These are phyloP conservation scores for Penicillium griseofulvum DNA, from an alignment of 2,329 filamentous ascomycete species.

Conservation along the genomic window DNA sequence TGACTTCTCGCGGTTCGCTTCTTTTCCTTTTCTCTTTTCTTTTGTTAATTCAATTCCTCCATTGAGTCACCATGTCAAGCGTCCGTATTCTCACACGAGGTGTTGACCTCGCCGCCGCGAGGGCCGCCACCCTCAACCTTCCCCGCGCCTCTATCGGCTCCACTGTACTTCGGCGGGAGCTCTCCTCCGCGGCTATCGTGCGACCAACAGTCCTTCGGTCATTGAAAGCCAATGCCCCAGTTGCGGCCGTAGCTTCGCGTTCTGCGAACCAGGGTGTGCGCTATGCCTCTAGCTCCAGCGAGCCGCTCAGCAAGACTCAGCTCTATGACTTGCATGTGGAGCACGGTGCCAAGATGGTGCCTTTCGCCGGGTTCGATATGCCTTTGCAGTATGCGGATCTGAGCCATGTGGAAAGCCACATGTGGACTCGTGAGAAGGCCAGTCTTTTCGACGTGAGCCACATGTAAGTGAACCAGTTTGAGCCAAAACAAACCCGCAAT, in stretches of 20 bases:
- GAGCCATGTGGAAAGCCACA: slow-evolving; percentile 79
- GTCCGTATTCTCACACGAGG: slow-evolving; percentile 31
- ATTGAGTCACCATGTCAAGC: slow-evolving; percentile 29
- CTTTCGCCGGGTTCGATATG: slow-evolving; percentile 93
- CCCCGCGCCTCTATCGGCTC: slow-evolving; percentile 35
- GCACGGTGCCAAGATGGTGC: slow-evolving; percentile 87
- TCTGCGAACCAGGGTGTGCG: slow-evolving; percentile 22
- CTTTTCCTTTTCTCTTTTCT: slow-evolving; percentile 9
- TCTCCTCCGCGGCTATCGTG: slow-evolving; percentile 28
- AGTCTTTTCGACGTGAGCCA: slow-evolving; percentile 95
- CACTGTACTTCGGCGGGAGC: slow-evolving; percentile 27
- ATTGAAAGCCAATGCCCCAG: slow-evolving; percentile 11
- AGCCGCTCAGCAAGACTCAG: slow-evolving; percentile 55
- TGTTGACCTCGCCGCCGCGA: slow-evolving; percentile 29
- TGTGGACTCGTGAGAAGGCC: slow-evolving; percentile 81
- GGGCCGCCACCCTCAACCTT: slow-evolving; percentile 24
- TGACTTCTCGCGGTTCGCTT: slow-evolving; percentile 12
- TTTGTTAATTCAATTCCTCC: slow-evolving; percentile 14
- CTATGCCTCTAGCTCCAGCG: slow-evolving; percentile 33
- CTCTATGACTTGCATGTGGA: slow-evolving; percentile 76
- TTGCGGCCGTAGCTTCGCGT: slow-evolving; percentile 13
- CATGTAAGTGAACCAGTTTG: slow-evolving; percentile 61
- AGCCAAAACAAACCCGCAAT: neutral
- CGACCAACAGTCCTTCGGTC: slow-evolving; percentile 21
- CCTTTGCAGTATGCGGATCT: slow-evolving; percentile 81